phyloP scores from a whole-genome alignment of 345 rosid species.

The Arabis hirsuta region DNA sequence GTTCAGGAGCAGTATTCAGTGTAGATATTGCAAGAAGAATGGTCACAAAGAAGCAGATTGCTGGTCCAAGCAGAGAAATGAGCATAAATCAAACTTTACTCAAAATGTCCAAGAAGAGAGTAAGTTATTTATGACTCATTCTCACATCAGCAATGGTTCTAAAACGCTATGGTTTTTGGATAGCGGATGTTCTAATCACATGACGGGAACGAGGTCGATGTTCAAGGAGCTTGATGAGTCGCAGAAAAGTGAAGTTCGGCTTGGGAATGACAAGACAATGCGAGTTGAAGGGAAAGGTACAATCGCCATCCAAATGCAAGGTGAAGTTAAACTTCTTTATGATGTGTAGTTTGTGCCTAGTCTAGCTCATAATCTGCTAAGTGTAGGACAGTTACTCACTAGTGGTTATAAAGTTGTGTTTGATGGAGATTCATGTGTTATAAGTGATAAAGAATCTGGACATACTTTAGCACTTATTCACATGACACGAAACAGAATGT shows the following conservation, averaged over 20 bases:
- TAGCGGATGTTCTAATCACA: background rate
- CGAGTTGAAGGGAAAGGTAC: background rate
- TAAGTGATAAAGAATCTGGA: background rate
- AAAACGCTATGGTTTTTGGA: background rate
- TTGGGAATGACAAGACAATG: background rate
- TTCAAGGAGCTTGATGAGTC: background rate
- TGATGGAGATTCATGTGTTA: background rate
- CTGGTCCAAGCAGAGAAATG: too few species aligned
- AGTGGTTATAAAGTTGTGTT: background rate
- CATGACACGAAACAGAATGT: background rate
- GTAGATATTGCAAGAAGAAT: too few species aligned
- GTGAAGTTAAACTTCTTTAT: background rate
- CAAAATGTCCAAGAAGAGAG: too few species aligned
- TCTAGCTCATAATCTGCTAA: background rate
- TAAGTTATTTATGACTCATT: too few species aligned
- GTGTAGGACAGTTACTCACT: background rate
- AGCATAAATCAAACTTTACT: too few species aligned
- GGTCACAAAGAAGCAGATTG: too few species aligned
- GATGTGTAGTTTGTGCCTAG: background rate
- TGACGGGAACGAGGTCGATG: background rate
- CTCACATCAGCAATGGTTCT: background rate
- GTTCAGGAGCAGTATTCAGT: too few species aligned
- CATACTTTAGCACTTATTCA: background rate
- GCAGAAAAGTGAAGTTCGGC: background rate
- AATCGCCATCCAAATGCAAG: background rate